Evolutionary conservation across 2,329 filamentous ascomycete species (phyloP).

Genomic region (Nannizziopsis arthrosporioides): DNA sequence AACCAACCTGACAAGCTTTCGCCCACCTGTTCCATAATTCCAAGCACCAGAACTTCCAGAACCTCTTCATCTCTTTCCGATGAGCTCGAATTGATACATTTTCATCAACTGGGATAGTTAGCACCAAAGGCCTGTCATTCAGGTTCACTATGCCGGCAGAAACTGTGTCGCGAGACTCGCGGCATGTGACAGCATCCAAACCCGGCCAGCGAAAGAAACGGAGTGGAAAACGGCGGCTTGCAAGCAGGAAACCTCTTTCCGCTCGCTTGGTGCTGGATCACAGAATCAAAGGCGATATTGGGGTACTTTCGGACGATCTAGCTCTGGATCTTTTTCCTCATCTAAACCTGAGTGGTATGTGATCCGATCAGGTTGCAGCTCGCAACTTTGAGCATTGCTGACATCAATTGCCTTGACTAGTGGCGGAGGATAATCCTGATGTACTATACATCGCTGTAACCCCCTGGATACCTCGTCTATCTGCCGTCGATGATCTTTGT

Average conservation of each 20-base stretch:
- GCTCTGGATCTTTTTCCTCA: slow-evolving; percentile 65
- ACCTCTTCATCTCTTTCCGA: background rate
- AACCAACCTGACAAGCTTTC: slow-evolving; percentile 6
- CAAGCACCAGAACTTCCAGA: background rate
- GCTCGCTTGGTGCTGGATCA: slow-evolving; percentile 77
- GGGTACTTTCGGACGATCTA: slow-evolving; percentile 75
- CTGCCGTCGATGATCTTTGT: slow-evolving; percentile 46
- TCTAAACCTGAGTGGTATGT: slow-evolving; percentile 41
- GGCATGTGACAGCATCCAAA: slow-evolving; percentile 4
- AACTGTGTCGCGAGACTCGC: background rate
- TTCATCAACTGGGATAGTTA: background rate
- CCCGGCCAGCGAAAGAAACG: slow-evolving; percentile 6
- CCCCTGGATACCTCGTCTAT: slow-evolving; percentile 33
- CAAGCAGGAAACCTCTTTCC: slow-evolving; percentile 49
- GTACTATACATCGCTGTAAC: slow-evolving; percentile 37
- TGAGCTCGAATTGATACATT: too few species aligned
- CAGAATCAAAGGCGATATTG: slow-evolving; percentile 72
- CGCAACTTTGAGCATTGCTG: slow-evolving; percentile 1
- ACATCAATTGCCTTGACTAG: slow-evolving; percentile 1
- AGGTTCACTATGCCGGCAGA: background rate
- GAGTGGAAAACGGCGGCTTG: slow-evolving; percentile 6
- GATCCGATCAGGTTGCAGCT: background rate
- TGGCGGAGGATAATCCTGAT: slow-evolving; percentile 21
- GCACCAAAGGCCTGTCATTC: background rate
- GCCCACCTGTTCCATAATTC: background rate